Conservation (phyloP, 202 grass and related monocot species). For the Setaria viridis region DNA sequence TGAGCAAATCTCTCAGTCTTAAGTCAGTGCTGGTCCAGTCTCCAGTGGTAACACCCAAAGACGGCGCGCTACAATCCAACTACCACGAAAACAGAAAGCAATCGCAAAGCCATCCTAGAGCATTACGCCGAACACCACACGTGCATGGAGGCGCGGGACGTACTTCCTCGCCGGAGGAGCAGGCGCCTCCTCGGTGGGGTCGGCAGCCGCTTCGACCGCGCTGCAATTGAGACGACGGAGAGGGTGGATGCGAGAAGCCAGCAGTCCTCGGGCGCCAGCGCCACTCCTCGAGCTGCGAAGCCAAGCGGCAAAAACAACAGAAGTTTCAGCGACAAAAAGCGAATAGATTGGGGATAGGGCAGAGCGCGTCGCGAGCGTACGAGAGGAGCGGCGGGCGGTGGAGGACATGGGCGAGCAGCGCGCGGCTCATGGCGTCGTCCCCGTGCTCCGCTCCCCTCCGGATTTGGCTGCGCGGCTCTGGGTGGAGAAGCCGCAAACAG, state of each 20-base stretch:
- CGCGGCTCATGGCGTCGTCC: conserved; percentile 61
- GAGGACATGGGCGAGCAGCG: conserved; percentile 70
- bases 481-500: conserved; percentile 46
- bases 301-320: background rate
- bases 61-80: background rate
- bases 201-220: conserved; percentile 16
- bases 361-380: conserved; percentile 25
- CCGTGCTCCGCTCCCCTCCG: conserved; percentile 22
- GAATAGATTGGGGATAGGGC: background rate
- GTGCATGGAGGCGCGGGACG: conserved; percentile 2
- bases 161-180: conserved; percentile 55
- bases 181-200: conserved; percentile 28
- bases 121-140: conserved; percentile 51
- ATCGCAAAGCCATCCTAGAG: background rate
- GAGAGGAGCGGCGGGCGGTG: conserved; percentile 52
- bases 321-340: conserved; percentile 2
- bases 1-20: background rate
- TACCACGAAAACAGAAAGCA: background rate
- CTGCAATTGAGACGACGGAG: conserved; percentile 57
- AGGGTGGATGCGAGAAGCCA: conserved; percentile 33
- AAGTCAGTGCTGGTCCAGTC: background rate
- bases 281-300: conserved; percentile 46
- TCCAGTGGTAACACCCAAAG: background rate
- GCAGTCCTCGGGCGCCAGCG: conserved; percentile 25
- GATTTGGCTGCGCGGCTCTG: conserved; percentile 60